Percentiles rank a stretch among this genome's conserved stretches.
These are phyloP conservation scores for Neofusicoccum umdonicola DNA, from an alignment of 2,329 filamentous ascomycete genomes.

Conservation along the genomic window DNA sequence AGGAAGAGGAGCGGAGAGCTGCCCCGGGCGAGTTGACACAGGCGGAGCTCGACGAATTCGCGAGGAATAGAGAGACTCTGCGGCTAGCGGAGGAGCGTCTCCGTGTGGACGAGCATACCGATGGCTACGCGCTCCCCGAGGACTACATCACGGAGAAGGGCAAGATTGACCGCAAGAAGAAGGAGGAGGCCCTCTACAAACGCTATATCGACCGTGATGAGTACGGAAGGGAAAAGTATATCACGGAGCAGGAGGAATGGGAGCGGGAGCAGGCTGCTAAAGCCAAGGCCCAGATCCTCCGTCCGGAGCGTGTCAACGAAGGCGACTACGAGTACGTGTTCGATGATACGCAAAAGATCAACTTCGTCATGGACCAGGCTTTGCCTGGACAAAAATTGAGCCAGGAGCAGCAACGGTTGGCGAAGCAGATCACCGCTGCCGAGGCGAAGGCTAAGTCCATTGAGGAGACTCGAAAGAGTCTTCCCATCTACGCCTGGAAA, in stretches of 20 bases:
- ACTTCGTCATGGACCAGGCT: conserved; percentile 74
- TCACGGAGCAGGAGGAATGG: conserved; percentile 96
- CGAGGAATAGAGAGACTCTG: conserved; percentile 75
- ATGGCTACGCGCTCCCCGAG: conserved; percentile 90
- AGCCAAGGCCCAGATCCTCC: conserved; percentile 80
- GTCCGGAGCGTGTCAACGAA: conserved; percentile 71
- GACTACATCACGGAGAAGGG: conserved; percentile 94
- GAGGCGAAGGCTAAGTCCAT: conserved; percentile 87
- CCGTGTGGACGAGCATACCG: conserved; percentile 84
- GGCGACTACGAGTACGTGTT: conserved; percentile 91
- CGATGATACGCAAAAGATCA: conserved; percentile 83
- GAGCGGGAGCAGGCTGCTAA: conserved; percentile 85
- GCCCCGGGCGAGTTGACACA: conserved; percentile 73
- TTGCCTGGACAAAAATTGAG: conserved; percentile 72
- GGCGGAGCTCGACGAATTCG: conserved; percentile 82
- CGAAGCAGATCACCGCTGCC: conserved; percentile 80
- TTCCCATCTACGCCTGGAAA: conserved; percentile 87
- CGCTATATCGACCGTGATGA: conserved; percentile 86
- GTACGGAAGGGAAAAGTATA: conserved; percentile 80
- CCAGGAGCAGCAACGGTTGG: conserved; percentile 74
- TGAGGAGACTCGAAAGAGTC: conserved; percentile 82
- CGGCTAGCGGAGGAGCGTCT: conserved; percentile 80
- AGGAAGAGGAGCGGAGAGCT: conserved; percentile 66
- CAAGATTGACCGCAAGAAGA: conserved; percentile 81
- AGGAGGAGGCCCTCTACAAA: conserved; percentile 86